A percentile compares a stretch with the other conserved stretches of the same genome.
phyloP scores from a whole-genome alignment of 371 early-diverging fungal genomes.

The Smittium mucronatum region DNA sequence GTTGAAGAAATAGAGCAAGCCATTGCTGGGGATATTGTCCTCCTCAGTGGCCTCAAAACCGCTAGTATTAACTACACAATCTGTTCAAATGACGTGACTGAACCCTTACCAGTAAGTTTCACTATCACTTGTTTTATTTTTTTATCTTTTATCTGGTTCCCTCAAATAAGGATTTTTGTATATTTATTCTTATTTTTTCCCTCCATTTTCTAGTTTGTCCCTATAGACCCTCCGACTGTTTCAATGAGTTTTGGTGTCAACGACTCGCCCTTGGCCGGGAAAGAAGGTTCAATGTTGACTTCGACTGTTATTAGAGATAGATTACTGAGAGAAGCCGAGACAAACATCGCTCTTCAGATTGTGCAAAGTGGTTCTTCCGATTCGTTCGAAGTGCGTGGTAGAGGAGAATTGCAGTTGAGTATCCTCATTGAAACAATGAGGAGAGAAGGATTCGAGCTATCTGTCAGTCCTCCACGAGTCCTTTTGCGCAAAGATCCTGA shows the following conservation, averaged over 20 bases:
- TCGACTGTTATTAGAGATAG: conserved; percentile 61
- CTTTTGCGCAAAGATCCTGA: conserved; percentile 41
- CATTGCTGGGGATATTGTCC: conserved; percentile 72
- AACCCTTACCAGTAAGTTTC: conserved; percentile 33
- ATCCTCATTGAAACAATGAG: conserved; percentile 76
- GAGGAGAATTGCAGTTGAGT: conserved; percentile 70
- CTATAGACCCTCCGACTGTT: conserved; percentile 68
- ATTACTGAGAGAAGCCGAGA: conserved; percentile 55
- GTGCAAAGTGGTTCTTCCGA: conserved; percentile 41
- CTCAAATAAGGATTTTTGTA: neutral
- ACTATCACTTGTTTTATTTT: neutral
- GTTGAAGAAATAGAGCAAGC: conserved; percentile 52
- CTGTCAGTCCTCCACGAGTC: conserved; percentile 62
- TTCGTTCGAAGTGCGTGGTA: conserved; percentile 63
- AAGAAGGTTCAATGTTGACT: conserved; percentile 56
- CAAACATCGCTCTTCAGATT: conserved; percentile 59
- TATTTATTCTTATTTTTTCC: neutral
- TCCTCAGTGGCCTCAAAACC: conserved; percentile 51
- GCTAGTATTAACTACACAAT: conserved; percentile 64
- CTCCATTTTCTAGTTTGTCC: conserved; percentile 35
- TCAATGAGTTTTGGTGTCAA: conserved; percentile 67
- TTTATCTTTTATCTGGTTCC: neutral
- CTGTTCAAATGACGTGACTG: conserved; percentile 38
- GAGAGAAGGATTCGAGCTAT: conserved; percentile 68
- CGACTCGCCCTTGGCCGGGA: conserved; percentile 64